Evolutionary conservation across 169 alveolate genomes (phyloP).

Genomic region (Plasmodium adleri): DNA sequence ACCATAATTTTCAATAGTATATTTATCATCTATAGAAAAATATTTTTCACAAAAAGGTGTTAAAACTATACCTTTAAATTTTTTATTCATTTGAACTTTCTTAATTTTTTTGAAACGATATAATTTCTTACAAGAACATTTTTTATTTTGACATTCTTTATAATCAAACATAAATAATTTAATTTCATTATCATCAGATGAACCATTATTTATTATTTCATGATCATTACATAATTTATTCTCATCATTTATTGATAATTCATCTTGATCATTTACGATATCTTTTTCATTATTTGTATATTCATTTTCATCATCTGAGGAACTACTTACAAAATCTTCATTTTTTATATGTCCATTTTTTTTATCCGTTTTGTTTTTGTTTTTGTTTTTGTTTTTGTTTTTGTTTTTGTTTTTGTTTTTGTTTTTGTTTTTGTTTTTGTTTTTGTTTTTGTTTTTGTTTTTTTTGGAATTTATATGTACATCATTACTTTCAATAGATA

Average conservation of each 20-base stretch:
- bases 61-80: constrained; percentile 77
- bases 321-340: background rate
- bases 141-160: constrained; percentile 73
- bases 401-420: background rate
- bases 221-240: background rate
- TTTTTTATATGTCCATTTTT: background rate
- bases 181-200: constrained; percentile 7
- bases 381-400: background rate
- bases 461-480: background rate
- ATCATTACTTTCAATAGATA: background rate
- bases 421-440: background rate
- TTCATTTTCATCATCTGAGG: background rate
- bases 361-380: background rate
- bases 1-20: constrained; percentile 57
- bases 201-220: background rate
- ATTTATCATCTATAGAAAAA: constrained; percentile 67
- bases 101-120: constrained; percentile 74
- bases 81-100: constrained; percentile 63
- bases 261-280: background rate
- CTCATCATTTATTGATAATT: background rate
- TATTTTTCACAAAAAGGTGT: constrained; percentile 75
- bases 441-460: background rate
- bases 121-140: constrained; percentile 75
- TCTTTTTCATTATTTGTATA: constrained; percentile 2
- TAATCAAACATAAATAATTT: constrained; percentile 76